Conservation (phyloP, 805 yeast species). For the Lipomyces anomalus region DNA sequence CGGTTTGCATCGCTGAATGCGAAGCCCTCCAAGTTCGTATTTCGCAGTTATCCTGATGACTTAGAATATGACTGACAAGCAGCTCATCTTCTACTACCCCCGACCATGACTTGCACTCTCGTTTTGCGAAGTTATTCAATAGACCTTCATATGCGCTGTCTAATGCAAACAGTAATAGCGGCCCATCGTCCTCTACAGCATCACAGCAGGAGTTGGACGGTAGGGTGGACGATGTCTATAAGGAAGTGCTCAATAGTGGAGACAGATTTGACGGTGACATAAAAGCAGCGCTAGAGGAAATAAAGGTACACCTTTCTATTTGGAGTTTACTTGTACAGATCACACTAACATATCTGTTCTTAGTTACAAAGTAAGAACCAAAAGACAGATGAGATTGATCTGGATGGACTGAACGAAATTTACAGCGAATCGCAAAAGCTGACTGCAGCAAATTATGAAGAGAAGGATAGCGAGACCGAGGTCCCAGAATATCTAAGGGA, state of each 20-base stretch:
- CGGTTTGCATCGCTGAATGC: not conserved
- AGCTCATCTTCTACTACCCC: not conserved
- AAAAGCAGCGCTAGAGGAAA: not conserved
- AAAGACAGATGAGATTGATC: not conserved
- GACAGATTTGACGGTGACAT: not conserved
- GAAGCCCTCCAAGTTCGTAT: too few species aligned
- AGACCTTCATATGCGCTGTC: not conserved
- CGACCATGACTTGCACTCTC: not conserved
- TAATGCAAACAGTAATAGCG: not conserved
- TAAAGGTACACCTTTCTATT: not conserved
- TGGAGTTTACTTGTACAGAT: too few species aligned
- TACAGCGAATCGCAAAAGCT: not conserved
- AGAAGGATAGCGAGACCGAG: constrained; percentile 12
- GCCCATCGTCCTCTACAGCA: not conserved
- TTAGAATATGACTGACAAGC: not conserved
- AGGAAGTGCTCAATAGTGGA: not conserved
- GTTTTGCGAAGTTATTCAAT: not conserved
- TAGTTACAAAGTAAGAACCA: not conserved
- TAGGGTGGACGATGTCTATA: not conserved
- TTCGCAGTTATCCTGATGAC: not conserved
- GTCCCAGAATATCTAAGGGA: not conserved
- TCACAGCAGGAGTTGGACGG: too few species aligned
- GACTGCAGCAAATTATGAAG: constrained; percentile 6
- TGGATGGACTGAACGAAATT: not conserved
- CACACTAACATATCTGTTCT: not conserved